These are phyloP conservation scores for Penicillium sp. DNA, from an alignment of 2,329 filamentous ascomycete species.

Conservation along the genomic window DNA sequence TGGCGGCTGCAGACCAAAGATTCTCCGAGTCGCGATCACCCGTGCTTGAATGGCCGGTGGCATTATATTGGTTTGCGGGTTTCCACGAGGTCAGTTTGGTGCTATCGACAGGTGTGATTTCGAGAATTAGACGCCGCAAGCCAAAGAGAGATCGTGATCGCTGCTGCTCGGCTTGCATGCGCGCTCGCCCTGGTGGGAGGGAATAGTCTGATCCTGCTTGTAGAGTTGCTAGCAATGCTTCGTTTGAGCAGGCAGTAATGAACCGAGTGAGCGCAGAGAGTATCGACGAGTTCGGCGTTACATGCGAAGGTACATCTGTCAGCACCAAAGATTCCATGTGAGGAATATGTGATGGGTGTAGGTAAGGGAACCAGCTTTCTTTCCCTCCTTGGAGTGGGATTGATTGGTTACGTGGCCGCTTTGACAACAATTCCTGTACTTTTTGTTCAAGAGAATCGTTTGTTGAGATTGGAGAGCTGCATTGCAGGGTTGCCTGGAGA, in stretches of 20 bases:
- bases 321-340: slow-evolving; percentile 48
- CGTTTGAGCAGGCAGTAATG: slow-evolving; percentile 50
- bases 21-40: slow-evolving; percentile 53
- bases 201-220: slow-evolving; percentile 51
- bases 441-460: slow-evolving; percentile 24
- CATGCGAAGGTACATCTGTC: slow-evolving; percentile 47
- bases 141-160: slow-evolving; percentile 48
- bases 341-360: slow-evolving; percentile 50
- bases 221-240: slow-evolving; percentile 45
- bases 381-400: slow-evolving; percentile 24
- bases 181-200: slow-evolving; percentile 49
- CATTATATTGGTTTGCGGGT: slow-evolving; percentile 39
- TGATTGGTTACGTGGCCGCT: slow-evolving; percentile 28
- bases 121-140: slow-evolving; percentile 48
- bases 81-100: slow-evolving; percentile 29
- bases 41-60: slow-evolving; percentile 47
- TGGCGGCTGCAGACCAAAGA: slow-evolving; percentile 51
- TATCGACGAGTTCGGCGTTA: slow-evolving; percentile 36
- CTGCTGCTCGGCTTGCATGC: slow-evolving; percentile 42
- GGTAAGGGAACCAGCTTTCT: slow-evolving; percentile 25
- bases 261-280: slow-evolving; percentile 44
- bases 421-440: slow-evolving; percentile 34
- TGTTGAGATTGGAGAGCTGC: slow-evolving; percentile 15
- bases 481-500: slow-evolving; percentile 10
- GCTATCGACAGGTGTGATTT: slow-evolving; percentile 38